Evolutionary conservation across 2,329 filamentous ascomycete genomes (phyloP), one percentile per base, ranked within the genome.

Genomic region (Aspergillus quadricinctus): DNA sequence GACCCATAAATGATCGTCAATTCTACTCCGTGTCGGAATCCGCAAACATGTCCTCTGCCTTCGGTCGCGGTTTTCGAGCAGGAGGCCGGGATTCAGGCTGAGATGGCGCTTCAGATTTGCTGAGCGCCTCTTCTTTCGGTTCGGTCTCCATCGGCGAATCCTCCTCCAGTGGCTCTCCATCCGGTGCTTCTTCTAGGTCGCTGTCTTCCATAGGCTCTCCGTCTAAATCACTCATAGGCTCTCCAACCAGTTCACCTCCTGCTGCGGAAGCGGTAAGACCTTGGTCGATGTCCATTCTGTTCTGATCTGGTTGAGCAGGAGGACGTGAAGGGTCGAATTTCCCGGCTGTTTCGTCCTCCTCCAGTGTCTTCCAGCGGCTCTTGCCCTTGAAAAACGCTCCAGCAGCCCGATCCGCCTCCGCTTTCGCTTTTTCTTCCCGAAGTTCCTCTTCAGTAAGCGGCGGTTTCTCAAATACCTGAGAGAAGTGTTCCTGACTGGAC

Each of bases 41-140:
- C 10, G 88, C 89, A 82, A 94, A 95, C 89, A 94, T 92, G 69
- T 94, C 90, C 63, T 89, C 88, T 4, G 90, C 89, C 63, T 86
- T 85, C 72, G 90, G 88, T 59, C 88, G 82, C 68, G 83, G 88
- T 64, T 83, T 73, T 78, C 61, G 78, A 67, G 56, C 68, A 57
- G 66, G 66, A 58, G 71, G 73, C 49, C 64, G 66, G 54, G 41
- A 62, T 52, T 62, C 66, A 55, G 50, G 67, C 63, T 57, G 69
- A 60, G 49, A 68, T 65, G 53, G 61, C 27, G 64, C 49, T 31
- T 66, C 63, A 28, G 63, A 53, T 41, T 56, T 53, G 19, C 62
- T 58, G 46, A 54, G 48, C 54, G 61, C 55, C 46, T 66, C 52
- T 35, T 58, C 64, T 25, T 62, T 61, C 54, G 61, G 61, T 49